These are phyloP conservation scores for Huntiella savannae DNA, from an alignment of 2,329 filamentous ascomycete species.

Conservation along the genomic window DNA sequence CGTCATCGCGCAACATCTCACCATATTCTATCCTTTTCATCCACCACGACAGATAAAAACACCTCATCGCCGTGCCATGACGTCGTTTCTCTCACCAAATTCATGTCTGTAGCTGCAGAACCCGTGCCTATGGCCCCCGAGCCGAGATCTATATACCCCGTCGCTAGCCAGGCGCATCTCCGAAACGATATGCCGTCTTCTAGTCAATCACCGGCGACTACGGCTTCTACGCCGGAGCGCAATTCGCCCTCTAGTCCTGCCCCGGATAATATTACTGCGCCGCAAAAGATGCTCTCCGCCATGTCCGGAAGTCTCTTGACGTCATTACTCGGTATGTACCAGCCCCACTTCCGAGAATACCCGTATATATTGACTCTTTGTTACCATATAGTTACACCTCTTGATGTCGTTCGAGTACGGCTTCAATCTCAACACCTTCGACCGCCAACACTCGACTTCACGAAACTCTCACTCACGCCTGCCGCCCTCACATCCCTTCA, in stretches of 20 bases:
- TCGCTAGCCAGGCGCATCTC: too few relatives aligned
- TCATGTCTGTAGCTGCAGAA: not conserved
- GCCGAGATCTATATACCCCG: too few relatives aligned
- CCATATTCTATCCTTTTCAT: too few relatives aligned
- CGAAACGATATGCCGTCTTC: too few relatives aligned
- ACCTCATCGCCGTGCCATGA: not conserved
- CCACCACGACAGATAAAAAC: too few relatives aligned
- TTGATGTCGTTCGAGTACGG: slow-evolving; percentile 90
- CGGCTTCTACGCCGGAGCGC: too few relatives aligned
- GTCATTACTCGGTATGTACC: slow-evolving; percentile 56
- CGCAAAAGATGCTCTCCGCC: slow-evolving; percentile 89
- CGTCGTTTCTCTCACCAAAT: not conserved
- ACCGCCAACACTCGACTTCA: slow-evolving; percentile 31
- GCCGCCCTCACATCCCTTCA: slow-evolving; percentile 45
- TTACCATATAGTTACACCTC: slow-evolving; percentile 55
- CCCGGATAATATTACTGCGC: slow-evolving; percentile 51
- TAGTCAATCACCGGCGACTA: too few relatives aligned
- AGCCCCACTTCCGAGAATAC: not conserved
- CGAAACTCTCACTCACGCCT: slow-evolving; percentile 35
- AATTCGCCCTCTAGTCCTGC: slow-evolving; percentile 12
- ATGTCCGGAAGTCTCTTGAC: slow-evolving; percentile 80
- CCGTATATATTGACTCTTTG: too few relatives aligned
- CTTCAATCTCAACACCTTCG: slow-evolving; percentile 60
- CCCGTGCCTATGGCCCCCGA: too few relatives aligned
- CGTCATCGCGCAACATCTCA: too few relatives aligned